Conservation (phyloP, 768 basidiomycete species). For the Boletus fagicola region DNA sequence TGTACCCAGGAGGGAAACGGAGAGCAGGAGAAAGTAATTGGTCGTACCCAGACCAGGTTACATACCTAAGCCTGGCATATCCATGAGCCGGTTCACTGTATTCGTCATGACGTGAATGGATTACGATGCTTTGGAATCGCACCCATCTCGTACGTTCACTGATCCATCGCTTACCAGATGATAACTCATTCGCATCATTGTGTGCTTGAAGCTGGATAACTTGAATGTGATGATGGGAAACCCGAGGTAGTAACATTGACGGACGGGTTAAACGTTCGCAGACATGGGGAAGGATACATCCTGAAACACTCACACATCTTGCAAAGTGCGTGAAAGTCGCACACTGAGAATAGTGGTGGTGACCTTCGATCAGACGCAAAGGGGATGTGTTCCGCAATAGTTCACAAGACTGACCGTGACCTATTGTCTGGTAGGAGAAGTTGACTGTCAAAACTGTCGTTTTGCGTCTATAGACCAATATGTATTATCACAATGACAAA, state of each 20-base stretch:
- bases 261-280: not conserved
- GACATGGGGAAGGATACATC: not conserved
- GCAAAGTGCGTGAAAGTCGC: not conserved
- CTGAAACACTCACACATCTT: not conserved
- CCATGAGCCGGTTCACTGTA: not conserved
- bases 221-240: not conserved
- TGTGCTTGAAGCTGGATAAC: not conserved
- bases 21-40: not conserved
- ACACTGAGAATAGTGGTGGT: not conserved
- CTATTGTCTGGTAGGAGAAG: too few relatives aligned
- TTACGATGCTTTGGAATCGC: not conserved
- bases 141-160: not conserved
- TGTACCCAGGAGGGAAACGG: not conserved
- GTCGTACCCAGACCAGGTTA: not conserved
- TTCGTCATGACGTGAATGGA: not conserved
- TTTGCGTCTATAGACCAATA: not conserved
- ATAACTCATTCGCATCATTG: not conserved
- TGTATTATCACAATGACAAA: not conserved
- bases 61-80: not conserved
- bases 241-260: not conserved
- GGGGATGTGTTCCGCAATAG: not conserved
- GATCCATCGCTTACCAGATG: not conserved
- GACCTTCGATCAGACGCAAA: not conserved
- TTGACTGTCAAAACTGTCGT: not conserved
- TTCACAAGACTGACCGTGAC: not conserved